Base-by-base conservation (phyloP, 139 green algal genomes). In the Micractinium sp. region DNA sequence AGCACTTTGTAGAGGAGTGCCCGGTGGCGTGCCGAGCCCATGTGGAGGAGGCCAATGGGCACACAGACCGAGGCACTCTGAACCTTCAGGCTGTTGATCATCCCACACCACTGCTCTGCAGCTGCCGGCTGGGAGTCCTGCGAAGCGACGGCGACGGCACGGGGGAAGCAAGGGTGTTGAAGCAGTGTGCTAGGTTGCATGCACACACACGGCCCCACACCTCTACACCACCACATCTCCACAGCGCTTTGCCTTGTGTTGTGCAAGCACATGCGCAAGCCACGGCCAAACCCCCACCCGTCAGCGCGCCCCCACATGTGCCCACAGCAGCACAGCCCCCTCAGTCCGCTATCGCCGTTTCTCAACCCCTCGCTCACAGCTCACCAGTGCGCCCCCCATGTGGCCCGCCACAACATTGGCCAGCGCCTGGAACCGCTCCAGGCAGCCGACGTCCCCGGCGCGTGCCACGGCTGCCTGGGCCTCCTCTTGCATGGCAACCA, bases 1-100 rank as follows among this genome's bases (percentile, higher is more conserved):
- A 98, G 91, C n/a, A 92, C 81, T 91, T 99, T 99, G 93, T 97
- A 99, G 61, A 98, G 92, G 87, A 98, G 91, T 33, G 95, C 95
- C 19, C 97, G 89, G 89, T 99, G 97, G 16, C 96, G 85, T 19
- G 80, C 38, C 20, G 93, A 63, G 19, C 96, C 96, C 25, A 92
- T 86, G 35, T 80, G 78, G 69, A 98, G 92, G 4, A 87, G 76
- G 20, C 95, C 96, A 0, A 97, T 90, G 19, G 82, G 90, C 23
- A 98, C 85, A 5, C 97, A 92, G 18, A 82, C 71, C 22, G 47
- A 82, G 18, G 71, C 41, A 14, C 29, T 35, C n/a, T 71, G 41
- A 39, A 82, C 85, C 22, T 82, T 81, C 15, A 88, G 22, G 41
- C 71, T 47, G 85, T 82, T 82, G 85, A 88, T 88, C 71, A 88